Evolutionary conservation across 73 alveolate species (phyloP), one percentile per base, ranked within the genome.

Genomic region (Symbiodinium natans): DNA sequence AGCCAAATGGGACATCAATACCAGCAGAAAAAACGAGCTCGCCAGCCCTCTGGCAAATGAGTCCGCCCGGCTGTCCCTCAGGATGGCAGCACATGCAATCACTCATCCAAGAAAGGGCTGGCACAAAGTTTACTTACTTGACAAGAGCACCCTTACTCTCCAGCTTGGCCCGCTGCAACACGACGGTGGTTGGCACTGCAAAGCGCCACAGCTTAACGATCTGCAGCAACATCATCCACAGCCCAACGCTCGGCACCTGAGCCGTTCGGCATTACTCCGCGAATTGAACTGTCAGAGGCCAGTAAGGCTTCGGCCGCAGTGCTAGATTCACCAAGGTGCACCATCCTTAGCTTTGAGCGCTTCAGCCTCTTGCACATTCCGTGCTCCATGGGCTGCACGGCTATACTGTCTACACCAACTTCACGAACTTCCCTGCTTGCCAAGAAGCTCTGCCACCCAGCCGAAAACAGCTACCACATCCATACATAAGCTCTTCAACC

Each of bases 41-140:
- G 54, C 80, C 29, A 90, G 89, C n/a, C 94, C 94, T 63, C 95
- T 25, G 48, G 97, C 83, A 80, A 68, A 90, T 38, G 97, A 90
- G 56, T 90, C 97, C 10, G 97, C 97, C 11, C 97, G 88, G 54
- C 97, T 90, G 39, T 90, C 97, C 97, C 97, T 90, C 25, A 27
- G 97, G 1, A 25, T 29, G 56, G n/a, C 56, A 43, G 19, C 19
- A 52, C 5, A 52, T 3, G 15, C 71, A 52, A 0, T 15, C 71
- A 13, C 25, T 46, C 25, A 19, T 21, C 59, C 8, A 29, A 52
- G 71, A 52, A 52, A 52, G 68, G 21, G 59, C 59, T 46, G 13
- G 59, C 42, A 17, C 73, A 7, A 29, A 11, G 40, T 19, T 6
- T 4, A 36, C 36, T 36, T 33, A 36, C 3, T 36, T 29, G 59